Conservation (phyloP, 345 rosid species). For the Moricandia arvensis region DNA sequence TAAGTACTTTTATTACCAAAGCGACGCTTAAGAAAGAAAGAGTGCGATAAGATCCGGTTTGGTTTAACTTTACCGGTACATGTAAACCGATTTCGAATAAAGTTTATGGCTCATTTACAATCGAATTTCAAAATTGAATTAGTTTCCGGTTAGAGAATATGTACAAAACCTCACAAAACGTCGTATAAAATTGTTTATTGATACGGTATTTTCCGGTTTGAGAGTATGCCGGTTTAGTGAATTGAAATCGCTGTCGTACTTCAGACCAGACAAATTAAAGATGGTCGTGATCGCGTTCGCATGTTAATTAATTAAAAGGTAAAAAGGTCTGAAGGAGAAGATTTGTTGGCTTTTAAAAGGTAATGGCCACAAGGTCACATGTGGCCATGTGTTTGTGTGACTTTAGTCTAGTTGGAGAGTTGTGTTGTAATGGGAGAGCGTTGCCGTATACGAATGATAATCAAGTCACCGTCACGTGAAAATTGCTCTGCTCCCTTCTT, state of each 20-base stretch:
- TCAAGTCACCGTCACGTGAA: neutral
- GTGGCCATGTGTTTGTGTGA: neutral
- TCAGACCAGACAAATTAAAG: neutral
- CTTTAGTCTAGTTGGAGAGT: neutral
- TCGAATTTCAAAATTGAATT: neutral
- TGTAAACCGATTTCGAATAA: neutral
- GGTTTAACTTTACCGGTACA: neutral
- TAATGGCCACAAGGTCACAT: neutral
- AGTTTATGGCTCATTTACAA: neutral
- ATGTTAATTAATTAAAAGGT: neutral
- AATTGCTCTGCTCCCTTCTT: neutral
- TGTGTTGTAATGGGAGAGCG: neutral
- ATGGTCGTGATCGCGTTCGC: neutral
- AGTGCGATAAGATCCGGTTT: constrained; percentile 6
- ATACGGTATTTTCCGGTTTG: neutral
- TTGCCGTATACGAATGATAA: neutral
- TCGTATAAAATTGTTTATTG: neutral
- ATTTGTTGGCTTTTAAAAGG: neutral
- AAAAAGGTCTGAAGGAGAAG: neutral
- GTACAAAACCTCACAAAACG: neutral
- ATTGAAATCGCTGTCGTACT: neutral
- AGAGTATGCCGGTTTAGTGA: neutral
- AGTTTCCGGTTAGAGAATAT: neutral
- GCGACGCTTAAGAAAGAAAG: neutral
- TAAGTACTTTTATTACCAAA: neutral